These are phyloP conservation scores for Lachnellula hyalina DNA, from an alignment of 2,329 filamentous ascomycete species.

Conservation along the genomic window DNA sequence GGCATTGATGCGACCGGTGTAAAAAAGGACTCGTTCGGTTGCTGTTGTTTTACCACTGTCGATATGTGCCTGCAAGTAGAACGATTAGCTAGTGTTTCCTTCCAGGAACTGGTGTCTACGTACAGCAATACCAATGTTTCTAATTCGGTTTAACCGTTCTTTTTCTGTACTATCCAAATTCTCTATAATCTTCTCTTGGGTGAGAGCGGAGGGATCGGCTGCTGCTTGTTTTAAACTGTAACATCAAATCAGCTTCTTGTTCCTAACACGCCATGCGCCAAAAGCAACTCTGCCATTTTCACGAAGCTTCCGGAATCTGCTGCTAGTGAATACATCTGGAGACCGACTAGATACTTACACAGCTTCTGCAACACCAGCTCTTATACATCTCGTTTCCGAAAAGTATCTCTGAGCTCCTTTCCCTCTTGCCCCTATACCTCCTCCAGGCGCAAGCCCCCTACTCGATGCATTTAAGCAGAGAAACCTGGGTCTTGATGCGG, in stretches of 20 bases:
- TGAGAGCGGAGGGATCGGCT: conserved; percentile 22
- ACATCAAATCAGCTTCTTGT: conserved; percentile 3
- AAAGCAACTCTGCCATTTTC: no score
- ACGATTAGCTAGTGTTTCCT: conserved; percentile 1
- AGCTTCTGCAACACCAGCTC: conserved; percentile 27
- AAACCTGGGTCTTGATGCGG: conserved; percentile 22
- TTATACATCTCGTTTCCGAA: conserved; percentile 23
- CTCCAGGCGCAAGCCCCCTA: conserved; percentile 10
- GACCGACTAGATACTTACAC: conserved; percentile 20
- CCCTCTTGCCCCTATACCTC: conserved; percentile 9
- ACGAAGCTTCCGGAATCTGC: no score
- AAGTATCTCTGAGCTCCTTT: conserved; percentile 25
- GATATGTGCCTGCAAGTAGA: conserved; percentile 70
- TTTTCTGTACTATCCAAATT: conserved; percentile 59
- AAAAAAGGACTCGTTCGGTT: conserved; percentile 95
- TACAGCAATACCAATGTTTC: conserved; percentile 98
- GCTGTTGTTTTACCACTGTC: conserved; percentile 97
- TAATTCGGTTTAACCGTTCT: conserved; percentile 70
- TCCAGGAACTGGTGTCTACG: conserved; percentile 26
- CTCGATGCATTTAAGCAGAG: conserved; percentile 27
- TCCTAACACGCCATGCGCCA: not conserved
- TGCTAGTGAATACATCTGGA: no score
- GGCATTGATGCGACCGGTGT: conserved; percentile 91
- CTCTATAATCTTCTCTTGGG: conserved; percentile 26
- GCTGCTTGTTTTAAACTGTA: conserved; percentile 27